Evolutionary conservation across 2,329 filamentous ascomycete genomes (phyloP).

Genomic region (Exophiala bonariae): DNA sequence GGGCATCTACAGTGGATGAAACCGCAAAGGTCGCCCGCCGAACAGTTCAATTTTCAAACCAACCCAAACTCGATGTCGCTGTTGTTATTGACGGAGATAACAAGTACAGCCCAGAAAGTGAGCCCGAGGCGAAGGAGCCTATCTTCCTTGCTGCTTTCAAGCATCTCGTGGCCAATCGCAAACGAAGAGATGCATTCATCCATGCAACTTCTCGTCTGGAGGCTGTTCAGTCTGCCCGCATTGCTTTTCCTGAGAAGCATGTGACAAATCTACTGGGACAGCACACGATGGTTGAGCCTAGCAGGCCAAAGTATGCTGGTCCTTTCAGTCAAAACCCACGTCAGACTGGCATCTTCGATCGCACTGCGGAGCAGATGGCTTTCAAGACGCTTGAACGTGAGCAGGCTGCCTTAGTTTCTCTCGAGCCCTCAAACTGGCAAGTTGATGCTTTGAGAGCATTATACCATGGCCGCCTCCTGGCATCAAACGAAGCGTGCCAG

Average conservation of each 20-base stretch:
- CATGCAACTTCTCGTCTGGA: slow-evolving; percentile 85
- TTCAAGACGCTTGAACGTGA: slow-evolving; percentile 67
- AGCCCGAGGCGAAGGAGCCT: slow-evolving; percentile 59
- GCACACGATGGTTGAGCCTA: slow-evolving; percentile 72
- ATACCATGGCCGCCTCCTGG: slow-evolving; percentile 61
- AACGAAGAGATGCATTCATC: slow-evolving; percentile 74
- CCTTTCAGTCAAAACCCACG: slow-evolving; percentile 70
- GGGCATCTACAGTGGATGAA: slow-evolving; percentile 34
- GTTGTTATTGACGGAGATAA: slow-evolving; percentile 30
- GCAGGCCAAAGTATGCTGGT: slow-evolving; percentile 71
- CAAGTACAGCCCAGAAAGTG: slow-evolving; percentile 46
- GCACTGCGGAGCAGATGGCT: slow-evolving; percentile 34
- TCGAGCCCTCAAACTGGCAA: slow-evolving; percentile 61
- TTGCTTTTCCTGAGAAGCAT: slow-evolving; percentile 71
- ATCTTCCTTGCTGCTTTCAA: slow-evolving; percentile 90
- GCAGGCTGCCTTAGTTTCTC: slow-evolving; percentile 73
- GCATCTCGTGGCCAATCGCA: slow-evolving; percentile 66
- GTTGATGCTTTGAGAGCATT: slow-evolving; percentile 62
- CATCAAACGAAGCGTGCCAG: slow-evolving; percentile 49
- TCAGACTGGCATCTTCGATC: slow-evolving; percentile 54
- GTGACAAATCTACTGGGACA: slow-evolving; percentile 81
- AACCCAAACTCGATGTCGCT: slow-evolving; percentile 11
- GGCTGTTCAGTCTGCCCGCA: slow-evolving; percentile 78
- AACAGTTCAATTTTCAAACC: slow-evolving; percentile 11
- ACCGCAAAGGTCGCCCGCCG: slow-evolving; percentile 20